These are phyloP conservation scores for Corrigiola litoralis DNA, from an alignment of 179 eudicot genomes.

Conservation along the genomic window DNA sequence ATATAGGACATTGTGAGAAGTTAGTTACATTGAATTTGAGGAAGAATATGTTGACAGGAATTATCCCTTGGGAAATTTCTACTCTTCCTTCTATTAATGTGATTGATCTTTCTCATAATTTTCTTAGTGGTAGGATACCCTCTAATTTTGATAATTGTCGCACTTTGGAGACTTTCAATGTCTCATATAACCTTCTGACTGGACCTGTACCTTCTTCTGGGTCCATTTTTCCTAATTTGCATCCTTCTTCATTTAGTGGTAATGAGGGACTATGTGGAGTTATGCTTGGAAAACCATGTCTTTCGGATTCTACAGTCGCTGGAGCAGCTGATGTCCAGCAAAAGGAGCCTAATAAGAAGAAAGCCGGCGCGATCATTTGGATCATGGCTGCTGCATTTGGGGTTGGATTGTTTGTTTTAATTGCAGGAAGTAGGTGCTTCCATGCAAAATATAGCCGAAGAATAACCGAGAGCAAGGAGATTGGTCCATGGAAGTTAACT, in stretches of 20 bases:
- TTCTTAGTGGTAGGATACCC: conserved; percentile 69
- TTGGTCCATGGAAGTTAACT: conserved; percentile 80
- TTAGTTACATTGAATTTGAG: conserved; percentile 51
- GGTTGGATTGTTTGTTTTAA: conserved; percentile 55
- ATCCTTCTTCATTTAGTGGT: conserved; percentile 80
- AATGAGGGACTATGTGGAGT: conserved; percentile 77
- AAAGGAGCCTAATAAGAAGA: conserved; percentile 32
- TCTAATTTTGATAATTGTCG: conserved; percentile 55
- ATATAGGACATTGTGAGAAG: conserved; percentile 75
- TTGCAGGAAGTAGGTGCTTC: conserved; percentile 70
- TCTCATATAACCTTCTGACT: conserved; percentile 62
- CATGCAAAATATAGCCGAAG: conserved; percentile 35
- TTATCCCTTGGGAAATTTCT: conserved; percentile 90
- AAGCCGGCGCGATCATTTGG: conserved; percentile 64
- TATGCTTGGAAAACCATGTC: conserved; percentile 50
- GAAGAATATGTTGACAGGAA: conserved; percentile 60
- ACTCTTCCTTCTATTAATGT: conserved; percentile 71
- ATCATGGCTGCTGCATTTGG: conserved; percentile 79
- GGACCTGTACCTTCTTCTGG: conserved; percentile 75
- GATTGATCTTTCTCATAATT: conserved; percentile 69
- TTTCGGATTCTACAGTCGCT: conserved; percentile 16
- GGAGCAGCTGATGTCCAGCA: conserved; percentile 22
- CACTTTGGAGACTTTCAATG: conserved; percentile 79
- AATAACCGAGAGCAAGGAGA: conserved; percentile 28
- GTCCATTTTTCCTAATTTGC: conserved; percentile 52